Conservation (phyloP, 2,329 filamentous ascomycete species). For the Aspergillus sergii region DNA sequence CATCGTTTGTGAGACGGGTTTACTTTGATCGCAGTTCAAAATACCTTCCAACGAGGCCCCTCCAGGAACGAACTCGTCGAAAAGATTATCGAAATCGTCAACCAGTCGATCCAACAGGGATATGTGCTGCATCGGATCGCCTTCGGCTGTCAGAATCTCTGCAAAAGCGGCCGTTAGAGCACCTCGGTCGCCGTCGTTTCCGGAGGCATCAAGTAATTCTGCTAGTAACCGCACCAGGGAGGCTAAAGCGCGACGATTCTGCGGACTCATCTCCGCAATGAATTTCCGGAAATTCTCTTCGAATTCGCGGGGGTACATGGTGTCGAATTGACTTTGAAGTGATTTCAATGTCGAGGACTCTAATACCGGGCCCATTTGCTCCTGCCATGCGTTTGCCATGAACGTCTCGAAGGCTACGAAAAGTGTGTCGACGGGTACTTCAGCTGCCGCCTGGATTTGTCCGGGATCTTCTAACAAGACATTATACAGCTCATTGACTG, state of each 20-base stretch:
- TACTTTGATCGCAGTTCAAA: constrained; percentile 58
- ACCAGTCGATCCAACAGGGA: constrained; percentile 86
- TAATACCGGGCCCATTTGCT: constrained; percentile 84
- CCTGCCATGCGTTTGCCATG: constrained; percentile 81
- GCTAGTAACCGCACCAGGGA: constrained; percentile 82
- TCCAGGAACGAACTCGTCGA: constrained; percentile 63
- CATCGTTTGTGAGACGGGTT: constrained; percentile 63
- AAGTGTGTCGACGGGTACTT: constrained; percentile 78
- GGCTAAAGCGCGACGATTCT: constrained; percentile 74
- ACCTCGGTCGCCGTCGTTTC: constrained; percentile 87
- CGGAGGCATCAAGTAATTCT: constrained; percentile 84
- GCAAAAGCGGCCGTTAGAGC: constrained; percentile 86
- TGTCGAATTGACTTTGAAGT: constrained; percentile 62
- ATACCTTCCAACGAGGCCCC: constrained; percentile 47
- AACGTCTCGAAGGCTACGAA: constrained; percentile 96
- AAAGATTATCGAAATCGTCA: constrained; percentile 86
- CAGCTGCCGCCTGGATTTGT: constrained; percentile 73
- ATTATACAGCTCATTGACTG: constrained; percentile 90
- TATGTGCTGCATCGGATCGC: constrained; percentile 78
- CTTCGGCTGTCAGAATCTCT: constrained; percentile 78
- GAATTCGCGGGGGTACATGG: constrained; percentile 49
- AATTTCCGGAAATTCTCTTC: constrained; percentile 60
- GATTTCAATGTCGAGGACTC: constrained; percentile 69
- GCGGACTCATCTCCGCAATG: constrained; percentile 56
- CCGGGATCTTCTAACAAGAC: constrained; percentile 79